Base-by-base conservation (phyloP, 352 stramenopile species). In the Plasmopara viticola region DNA sequence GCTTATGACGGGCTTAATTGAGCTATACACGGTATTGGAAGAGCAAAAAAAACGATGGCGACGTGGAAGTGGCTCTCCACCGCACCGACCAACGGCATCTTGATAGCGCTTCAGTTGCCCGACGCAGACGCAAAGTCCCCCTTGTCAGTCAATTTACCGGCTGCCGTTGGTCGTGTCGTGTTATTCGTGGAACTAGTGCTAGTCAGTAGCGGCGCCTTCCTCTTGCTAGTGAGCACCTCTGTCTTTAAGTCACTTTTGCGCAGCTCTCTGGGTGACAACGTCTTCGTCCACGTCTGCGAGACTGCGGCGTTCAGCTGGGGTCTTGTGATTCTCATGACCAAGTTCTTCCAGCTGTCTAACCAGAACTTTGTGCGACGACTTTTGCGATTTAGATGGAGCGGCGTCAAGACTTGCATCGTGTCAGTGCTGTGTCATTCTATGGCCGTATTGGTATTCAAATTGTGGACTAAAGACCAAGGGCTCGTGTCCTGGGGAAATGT, bases 1-100 rank as follows among this genome's bases (percentile, higher is more conserved):
- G 73, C 84, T 0, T 98, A 98, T 70, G 92, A 98, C 67, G 92
- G 92, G n/a, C 70, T 89, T 33, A 58, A 56, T 2, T 84, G 45
- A 72, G 25, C 35, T 30, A 12, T 45, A 8, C 12, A 38, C 31
- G 6, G 2, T 6, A 8, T 17, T 42, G 30, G 15, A 6, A 17
- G 5, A 42, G 18, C 6, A 6, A 42, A 42, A 50, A 37, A 56
- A 41, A 59, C 53, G 33, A 60, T 31, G 34, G 15, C 44, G 18
- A 25, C 18, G 20, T 68, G 64, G 60, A 44, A 12, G 41, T 72
- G 60, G 68, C 51, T 70, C 13, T 58, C 46, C 7, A 25, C 46
- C 10, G 34, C 30, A 8, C 57, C 44, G 6, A 18, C 5, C 52
- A 78, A 74, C 49, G 68, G 70, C 35, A 48, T 70, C 30, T 50